Conservation (phyloP, 2,329 filamentous ascomycete genomes). For the Stemphylium lycopersici region DNA sequence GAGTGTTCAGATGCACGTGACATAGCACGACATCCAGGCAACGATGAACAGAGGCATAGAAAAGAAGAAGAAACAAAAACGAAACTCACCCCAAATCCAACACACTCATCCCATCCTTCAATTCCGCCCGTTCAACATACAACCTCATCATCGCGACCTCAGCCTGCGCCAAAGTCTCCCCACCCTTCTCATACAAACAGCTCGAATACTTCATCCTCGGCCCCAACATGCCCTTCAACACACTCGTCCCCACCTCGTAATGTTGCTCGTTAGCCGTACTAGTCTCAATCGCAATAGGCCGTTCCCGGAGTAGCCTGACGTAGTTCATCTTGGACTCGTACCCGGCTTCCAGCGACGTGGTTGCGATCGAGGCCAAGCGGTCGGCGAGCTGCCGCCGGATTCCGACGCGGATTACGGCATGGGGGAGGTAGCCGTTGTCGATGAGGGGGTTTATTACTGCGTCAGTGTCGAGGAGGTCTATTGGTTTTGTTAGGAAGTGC, state of each 20-base stretch:
- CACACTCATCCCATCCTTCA: slow-evolving; percentile 66
- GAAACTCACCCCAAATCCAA: slow-evolving; percentile 64
- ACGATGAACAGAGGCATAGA: slow-evolving; percentile 6
- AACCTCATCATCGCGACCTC: slow-evolving; percentile 69
- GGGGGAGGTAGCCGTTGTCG: slow-evolving; percentile 69
- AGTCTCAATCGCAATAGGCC: slow-evolving; percentile 73
- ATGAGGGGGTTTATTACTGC: slow-evolving; percentile 54
- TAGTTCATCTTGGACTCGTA: slow-evolving; percentile 69
- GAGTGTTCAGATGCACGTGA: neutral
- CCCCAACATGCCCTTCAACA: slow-evolving; percentile 66
- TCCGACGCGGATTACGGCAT: slow-evolving; percentile 66
- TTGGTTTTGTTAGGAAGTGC: neutral
- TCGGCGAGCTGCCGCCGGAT: slow-evolving; percentile 70
- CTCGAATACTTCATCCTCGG: slow-evolving; percentile 76
- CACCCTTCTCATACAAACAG: slow-evolving; percentile 66
- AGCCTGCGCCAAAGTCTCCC: slow-evolving; percentile 65
- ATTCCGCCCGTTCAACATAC: slow-evolving; percentile 66
- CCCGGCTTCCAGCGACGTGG: slow-evolving; percentile 59
- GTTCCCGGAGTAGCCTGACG: slow-evolving; percentile 62
- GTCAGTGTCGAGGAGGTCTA: slow-evolving; percentile 37
- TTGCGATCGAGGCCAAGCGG: slow-evolving; percentile 62
- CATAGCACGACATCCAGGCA: neutral
- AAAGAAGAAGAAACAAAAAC: slow-evolving; percentile 10
- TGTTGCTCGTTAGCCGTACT: slow-evolving; percentile 71
- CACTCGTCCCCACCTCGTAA: slow-evolving; percentile 73